A percentile compares a stretch with the other conserved stretches of the same genome.
Conservation (phyloP, 2,329 filamentous ascomycete genomes). For the Periconia digitata region DNA sequence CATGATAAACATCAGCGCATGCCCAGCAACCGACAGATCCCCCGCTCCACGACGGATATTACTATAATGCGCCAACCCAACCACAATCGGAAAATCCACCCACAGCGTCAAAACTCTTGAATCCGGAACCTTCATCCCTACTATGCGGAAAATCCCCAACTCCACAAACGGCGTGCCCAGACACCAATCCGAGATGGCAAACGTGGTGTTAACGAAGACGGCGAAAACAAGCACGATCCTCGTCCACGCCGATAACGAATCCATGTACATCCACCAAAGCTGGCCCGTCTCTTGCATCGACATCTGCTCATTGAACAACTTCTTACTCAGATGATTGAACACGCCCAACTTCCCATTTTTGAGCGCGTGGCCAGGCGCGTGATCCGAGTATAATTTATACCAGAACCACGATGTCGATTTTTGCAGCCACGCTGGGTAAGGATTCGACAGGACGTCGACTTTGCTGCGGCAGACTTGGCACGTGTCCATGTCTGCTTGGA, state of each 20-base stretch:
- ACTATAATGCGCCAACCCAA: neutral
- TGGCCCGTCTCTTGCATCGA: neutral
- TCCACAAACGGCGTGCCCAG: neutral
- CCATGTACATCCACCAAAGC: conserved; percentile 2
- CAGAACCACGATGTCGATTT: neutral
- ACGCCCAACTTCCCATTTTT: neutral
- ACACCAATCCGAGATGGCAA: neutral
- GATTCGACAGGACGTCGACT: neutral
- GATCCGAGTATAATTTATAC: neutral
- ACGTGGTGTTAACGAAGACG: neutral
- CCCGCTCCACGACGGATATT: neutral
- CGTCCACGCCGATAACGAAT: neutral
- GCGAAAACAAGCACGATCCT: neutral
- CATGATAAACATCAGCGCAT: neutral
- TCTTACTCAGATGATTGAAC: neutral
- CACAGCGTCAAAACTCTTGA: neutral
- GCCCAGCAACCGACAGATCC: neutral
- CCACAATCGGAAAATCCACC: neutral
- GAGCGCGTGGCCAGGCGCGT: neutral
- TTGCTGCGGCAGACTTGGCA: conserved; percentile 1
- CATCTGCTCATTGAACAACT: neutral
- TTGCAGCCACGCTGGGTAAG: neutral
- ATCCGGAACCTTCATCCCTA: neutral
- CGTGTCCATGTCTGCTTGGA: neutral
- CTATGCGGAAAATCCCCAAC: neutral